Percentiles rank a stretch among this genome's conserved stretches.
Evolutionary conservation across 305 asterid species (phyloP).

Genomic region (Solanum aculeatissimum): DNA sequence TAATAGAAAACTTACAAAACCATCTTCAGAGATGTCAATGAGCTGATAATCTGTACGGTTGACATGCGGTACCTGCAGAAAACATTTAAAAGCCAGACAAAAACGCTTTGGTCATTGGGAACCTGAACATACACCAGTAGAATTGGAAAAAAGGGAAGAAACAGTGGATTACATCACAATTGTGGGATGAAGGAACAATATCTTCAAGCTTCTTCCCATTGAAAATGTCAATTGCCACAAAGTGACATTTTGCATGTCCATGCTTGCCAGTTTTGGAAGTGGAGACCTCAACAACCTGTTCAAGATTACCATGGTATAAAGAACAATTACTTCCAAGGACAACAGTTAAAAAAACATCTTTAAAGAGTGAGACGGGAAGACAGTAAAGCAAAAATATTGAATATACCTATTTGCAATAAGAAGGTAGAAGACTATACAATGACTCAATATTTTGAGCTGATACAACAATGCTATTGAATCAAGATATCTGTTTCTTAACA

Average conservation of each 20-base stretch:
- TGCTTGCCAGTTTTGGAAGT: conserved; percentile 58
- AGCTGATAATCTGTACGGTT: conserved; percentile 44
- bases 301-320: background rate
- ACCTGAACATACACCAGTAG: background rate
- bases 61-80: conserved; percentile 40
- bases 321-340: background rate
- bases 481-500: background rate
- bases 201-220: conserved; percentile 51
- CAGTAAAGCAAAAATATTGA: background rate
- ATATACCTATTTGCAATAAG: background rate
- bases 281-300: conserved; percentile 54
- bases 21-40: conserved; percentile 43
- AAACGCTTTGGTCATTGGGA: background rate
- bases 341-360: background rate
- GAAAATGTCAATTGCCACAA: conserved; percentile 49
- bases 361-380: background rate
- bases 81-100: background rate
- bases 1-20: conserved; percentile 21
- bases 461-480: background rate
- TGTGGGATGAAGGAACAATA: conserved; percentile 54
- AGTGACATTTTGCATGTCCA: conserved; percentile 59
- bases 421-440: background rate
- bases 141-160: background rate
- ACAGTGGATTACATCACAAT: conserved; percentile 32
- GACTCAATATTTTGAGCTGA: background rate